Conservation (phyloP, 257 asterid genomes). For the Hygrophila difformis region DNA sequence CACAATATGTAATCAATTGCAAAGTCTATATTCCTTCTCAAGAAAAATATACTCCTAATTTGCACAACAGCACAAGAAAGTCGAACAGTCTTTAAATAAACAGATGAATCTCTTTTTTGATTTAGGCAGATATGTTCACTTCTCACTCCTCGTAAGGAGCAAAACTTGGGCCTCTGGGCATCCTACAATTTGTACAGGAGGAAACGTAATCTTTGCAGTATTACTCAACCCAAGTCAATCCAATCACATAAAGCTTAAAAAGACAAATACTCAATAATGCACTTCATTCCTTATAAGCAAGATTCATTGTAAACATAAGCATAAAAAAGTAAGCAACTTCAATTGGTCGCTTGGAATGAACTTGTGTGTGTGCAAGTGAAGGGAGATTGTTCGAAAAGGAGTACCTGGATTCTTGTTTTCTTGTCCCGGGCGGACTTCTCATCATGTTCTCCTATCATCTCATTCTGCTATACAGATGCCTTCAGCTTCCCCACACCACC, state of each 20-base stretch:
- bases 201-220: conserved; percentile 8
- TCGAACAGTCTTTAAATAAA: no score
- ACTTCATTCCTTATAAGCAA: conserved; percentile 26
- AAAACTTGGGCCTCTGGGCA: no score
- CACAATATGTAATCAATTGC: no score
- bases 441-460: conserved; percentile 53
- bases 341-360: conserved; percentile 1
- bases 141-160: no score
- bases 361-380: not conserved
- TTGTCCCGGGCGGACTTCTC: conserved; percentile 46
- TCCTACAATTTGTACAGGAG: not conserved
- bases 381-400: conserved; percentile 36
- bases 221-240: conserved; percentile 23
- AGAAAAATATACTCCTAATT: no score
- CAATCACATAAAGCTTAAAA: conserved; percentile 8
- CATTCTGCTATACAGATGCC: conserved; percentile 50
- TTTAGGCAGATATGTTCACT: no score
- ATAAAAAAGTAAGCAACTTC: conserved; percentile 14
- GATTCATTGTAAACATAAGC: not conserved
- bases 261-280: conserved; percentile 7
- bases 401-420: conserved; percentile 37
- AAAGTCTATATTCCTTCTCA: no score
- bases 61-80: no score
- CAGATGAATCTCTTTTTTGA: no score
- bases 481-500: conserved; percentile 57